These are phyloP conservation scores for Syzygium malaccense DNA, from an alignment of 441 rosid species.

Conservation along the genomic window DNA sequence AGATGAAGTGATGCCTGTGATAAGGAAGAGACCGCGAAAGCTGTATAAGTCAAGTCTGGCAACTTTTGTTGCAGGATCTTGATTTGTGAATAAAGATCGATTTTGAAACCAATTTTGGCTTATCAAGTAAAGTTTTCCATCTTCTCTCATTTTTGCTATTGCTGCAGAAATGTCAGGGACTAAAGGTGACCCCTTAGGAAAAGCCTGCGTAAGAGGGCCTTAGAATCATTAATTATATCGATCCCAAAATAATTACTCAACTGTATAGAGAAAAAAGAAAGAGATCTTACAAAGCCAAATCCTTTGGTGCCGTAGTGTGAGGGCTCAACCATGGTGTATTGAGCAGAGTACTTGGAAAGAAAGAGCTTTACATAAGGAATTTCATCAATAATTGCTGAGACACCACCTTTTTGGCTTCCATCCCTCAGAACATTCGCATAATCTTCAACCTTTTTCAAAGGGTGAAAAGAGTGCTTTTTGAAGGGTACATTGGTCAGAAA, in stretches of 20 bases:
- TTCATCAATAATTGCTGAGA: background rate
- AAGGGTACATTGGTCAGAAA: background rate
- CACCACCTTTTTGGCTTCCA: background rate
- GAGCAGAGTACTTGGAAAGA: background rate
- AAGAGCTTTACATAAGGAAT: background rate
- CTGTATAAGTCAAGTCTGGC: background rate
- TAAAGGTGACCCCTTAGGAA: background rate
- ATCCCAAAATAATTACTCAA: background rate
- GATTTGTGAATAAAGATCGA: background rate
- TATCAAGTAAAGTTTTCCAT: background rate
- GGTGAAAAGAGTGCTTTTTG: accelerated
- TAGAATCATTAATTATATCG: background rate
- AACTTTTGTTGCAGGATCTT: background rate
- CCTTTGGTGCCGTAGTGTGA: background rate
- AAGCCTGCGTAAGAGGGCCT: background rate
- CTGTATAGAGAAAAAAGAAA: background rate
- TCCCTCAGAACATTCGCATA: background rate
- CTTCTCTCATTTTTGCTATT: background rate
- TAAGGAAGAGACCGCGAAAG: background rate
- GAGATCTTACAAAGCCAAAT: background rate
- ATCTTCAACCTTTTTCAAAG: background rate
- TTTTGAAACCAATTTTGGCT: background rate
- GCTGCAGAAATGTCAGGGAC: background rate
- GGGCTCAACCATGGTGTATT: background rate
- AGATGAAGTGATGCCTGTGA: background rate